These are phyloP conservation scores for Neckera pumila DNA, from an alignment of 225 moss, liverwort and hornwort species.

Conservation along the genomic window DNA sequence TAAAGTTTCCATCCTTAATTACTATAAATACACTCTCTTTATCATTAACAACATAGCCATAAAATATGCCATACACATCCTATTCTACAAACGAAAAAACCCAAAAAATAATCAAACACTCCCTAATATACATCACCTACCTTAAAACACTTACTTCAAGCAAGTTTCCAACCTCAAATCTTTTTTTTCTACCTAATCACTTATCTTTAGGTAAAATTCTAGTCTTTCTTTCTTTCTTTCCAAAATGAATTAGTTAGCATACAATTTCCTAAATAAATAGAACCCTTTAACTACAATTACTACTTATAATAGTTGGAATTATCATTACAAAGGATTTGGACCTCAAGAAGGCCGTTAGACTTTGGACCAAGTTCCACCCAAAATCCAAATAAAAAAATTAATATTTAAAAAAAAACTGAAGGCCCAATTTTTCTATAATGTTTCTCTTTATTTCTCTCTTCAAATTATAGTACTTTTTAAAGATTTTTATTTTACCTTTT, in stretches of 20 bases:
- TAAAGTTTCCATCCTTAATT: rapidly evolving
- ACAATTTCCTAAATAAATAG: rapidly evolving
- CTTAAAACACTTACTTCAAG: neutral
- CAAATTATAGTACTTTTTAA: neutral
- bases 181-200: neutral
- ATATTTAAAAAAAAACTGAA: no score
- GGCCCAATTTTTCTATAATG: no score
- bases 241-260: neutral
- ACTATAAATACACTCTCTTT: rapidly evolving
- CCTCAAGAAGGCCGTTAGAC: no score
- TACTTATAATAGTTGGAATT: no score
- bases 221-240: neutral
- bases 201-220: rapidly evolving
- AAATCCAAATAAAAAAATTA: no score
- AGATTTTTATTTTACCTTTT: neutral
- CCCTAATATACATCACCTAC: neutral
- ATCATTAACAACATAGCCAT: neutral
- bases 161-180: neutral
- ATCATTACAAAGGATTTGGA: neutral
- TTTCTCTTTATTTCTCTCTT: neutral
- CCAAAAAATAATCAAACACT: neutral
- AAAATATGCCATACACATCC: neutral
- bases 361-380: no score
- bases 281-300: neutral
- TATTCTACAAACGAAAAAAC: neutral